Evolutionary conservation across 192 early-diverging fungal species (phyloP).

Genomic region (Piromyces finnis): DNA sequence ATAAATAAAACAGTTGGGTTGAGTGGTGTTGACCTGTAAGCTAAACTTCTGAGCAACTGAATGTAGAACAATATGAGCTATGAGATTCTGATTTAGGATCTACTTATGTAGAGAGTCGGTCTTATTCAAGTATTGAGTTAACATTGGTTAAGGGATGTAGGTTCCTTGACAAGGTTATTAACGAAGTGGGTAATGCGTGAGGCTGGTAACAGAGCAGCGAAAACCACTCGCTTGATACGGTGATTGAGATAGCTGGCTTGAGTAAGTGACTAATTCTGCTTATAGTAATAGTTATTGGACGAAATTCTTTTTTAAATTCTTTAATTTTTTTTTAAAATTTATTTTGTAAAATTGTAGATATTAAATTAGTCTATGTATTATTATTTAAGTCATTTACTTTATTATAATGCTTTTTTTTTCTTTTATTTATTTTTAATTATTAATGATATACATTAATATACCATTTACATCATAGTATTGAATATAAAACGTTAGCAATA

Average conservation of each 20-base stretch:
- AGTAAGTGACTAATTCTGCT: no score
- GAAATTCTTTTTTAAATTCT: no score
- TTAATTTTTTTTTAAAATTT: no score
- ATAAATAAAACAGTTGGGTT: background rate
- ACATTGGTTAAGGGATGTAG: background rate
- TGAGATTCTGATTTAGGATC: background rate
- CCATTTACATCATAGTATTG: no score
- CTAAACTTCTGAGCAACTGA: background rate
- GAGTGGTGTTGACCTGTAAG: background rate
- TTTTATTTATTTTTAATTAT: no score
- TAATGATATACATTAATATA: no score
- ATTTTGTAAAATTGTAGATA: no score
- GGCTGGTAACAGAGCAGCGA: background rate
- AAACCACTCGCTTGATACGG: background rate
- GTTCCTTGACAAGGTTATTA: background rate
- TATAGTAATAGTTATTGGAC: no score
- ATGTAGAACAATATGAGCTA: background rate
- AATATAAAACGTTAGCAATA: no score
- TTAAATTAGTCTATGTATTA: no score
- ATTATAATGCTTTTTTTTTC: no score
- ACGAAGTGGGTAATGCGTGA: background rate
- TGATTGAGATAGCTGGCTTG: background rate
- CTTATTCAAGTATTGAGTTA: background rate
- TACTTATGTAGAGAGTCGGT: background rate
- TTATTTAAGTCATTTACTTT: no score